Base-by-base conservation (phyloP, 495 filamentous ascomycete genomes). In the Penicillium tannophilum region DNA sequence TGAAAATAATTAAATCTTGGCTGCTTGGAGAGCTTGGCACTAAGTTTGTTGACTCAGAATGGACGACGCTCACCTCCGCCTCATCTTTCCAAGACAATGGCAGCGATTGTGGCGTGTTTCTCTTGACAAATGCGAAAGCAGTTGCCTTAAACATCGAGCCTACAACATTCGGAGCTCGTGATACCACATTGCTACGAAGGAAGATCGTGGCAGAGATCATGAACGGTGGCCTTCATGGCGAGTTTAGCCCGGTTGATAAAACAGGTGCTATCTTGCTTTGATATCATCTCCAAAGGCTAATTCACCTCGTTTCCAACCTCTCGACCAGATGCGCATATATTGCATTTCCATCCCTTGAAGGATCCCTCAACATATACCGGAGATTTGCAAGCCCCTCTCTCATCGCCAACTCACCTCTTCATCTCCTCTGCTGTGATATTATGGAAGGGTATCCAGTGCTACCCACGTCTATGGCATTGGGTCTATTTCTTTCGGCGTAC, bases 51-150 rank as follows among this genome's bases (percentile, higher is more conserved):
- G 80, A 80, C 19, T 70, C 70, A 0, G 88, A 94, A 33, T 95
- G 92, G 91, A 70, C 61, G 2, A 69, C 78, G 0, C 70, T 83
- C 2, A 67, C 71, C 1, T 73, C 77, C 2, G 72, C 76, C 7
- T 71, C 64, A 0, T 84, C 87, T 0, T 67, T 63, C 8, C 92
- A 96, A 61, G 74, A 74, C 48, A 95, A 95, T 63, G 81, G 81
- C 1, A 85, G 75, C 57, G 92, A 96, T 66, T 96, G 92, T 58
- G 92, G 92, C 6, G 88, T 92, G 3, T 95, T 93, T 63, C 80
- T 87, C 5, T 81, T 89, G 19, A 88, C 87, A 1, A 92, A 89
- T 35, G 86, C 87, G 35, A 86, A 90, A 55, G 89, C 87, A 63
- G 66, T 92, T 23, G 79, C 85, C 0, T 64, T 89, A 8, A 86